phyloP scores from a whole-genome alignment of 1,284 basidiomycete species.

The Microbotryum silenes-acaulis region DNA sequence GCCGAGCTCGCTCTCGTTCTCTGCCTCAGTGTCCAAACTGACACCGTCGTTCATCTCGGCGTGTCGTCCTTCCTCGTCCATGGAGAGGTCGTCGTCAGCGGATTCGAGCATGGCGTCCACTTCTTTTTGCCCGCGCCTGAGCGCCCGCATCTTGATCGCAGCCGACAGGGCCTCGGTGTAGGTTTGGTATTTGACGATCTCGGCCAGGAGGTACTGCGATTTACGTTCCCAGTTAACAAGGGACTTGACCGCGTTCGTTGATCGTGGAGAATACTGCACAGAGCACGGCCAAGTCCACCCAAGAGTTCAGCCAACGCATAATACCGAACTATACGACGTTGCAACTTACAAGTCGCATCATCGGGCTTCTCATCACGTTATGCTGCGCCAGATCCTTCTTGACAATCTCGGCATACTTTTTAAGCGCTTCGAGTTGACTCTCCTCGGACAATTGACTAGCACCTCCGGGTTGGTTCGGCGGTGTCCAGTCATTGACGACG shows the following conservation, averaged over 20 bases:
- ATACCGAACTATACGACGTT: conserved; percentile 43
- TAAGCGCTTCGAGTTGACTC: conserved; percentile 74
- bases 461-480: conserved; percentile 71
- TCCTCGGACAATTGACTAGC: conserved; percentile 85
- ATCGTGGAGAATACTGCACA: conserved; percentile 66
- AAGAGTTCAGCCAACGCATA: neutral
- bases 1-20: too few relatives aligned
- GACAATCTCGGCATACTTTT: conserved; percentile 66
- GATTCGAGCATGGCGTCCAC: conserved; percentile 25
- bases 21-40: too few relatives aligned
- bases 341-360: conserved; percentile 56
- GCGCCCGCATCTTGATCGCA: conserved; percentile 58
- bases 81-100: conserved; percentile 17
- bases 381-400: conserved; percentile 74
- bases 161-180: conserved; percentile 80
- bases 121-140: conserved; percentile 30
- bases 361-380: conserved; percentile 72
- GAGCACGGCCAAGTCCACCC: neutral
- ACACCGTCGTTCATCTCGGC: neutral
- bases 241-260: conserved; percentile 67
- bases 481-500: conserved; percentile 90
- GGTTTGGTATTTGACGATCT: conserved; percentile 92
- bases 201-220: conserved; percentile 75
- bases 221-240: conserved; percentile 87
- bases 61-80: conserved; percentile 10